Percentiles rank a stretch among this genome's conserved stretches.
Conservation (phyloP, 2,329 filamentous ascomycete species). For the Exophiala lecanii-corni region DNA sequence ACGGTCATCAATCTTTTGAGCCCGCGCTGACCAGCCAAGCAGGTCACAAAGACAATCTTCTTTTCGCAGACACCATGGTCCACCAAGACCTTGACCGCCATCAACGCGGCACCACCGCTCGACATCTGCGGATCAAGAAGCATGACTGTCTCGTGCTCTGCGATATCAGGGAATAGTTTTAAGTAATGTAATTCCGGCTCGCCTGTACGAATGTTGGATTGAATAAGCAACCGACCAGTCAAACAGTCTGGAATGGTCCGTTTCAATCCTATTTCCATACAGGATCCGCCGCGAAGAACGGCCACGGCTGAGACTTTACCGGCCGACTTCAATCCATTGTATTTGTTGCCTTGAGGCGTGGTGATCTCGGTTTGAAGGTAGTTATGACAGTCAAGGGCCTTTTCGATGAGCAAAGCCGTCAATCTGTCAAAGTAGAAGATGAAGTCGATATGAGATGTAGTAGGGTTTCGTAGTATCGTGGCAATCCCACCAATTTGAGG, state of each 20-base stretch:
- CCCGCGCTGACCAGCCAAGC: slow-evolving; percentile 78
- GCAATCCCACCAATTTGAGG: slow-evolving; percentile 82
- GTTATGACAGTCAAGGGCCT: slow-evolving; percentile 68
- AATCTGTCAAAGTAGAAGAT: slow-evolving; percentile 96
- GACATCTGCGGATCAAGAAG: slow-evolving; percentile 93
- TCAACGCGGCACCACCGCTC: slow-evolving; percentile 76
- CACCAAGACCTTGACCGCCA: slow-evolving; percentile 93
- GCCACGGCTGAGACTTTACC: slow-evolving; percentile 82
- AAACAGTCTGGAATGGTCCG: slow-evolving; percentile 89
- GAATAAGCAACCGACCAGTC: slow-evolving; percentile 83
- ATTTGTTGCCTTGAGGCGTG: slow-evolving; percentile 66
- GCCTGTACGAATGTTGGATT: slow-evolving; percentile 76
- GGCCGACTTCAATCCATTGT: slow-evolving; percentile 65
- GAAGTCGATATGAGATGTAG: slow-evolving; percentile 80
- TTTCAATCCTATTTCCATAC: slow-evolving; percentile 80
- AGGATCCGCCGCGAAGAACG: slow-evolving; percentile 81
- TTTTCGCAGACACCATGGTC: slow-evolving; percentile 86
- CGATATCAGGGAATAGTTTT: slow-evolving; percentile 70
- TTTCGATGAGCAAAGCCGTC: slow-evolving; percentile 77
- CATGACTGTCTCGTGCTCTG: slow-evolving; percentile 72
- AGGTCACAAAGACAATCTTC: slow-evolving; percentile 87
- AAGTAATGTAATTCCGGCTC: slow-evolving; percentile 92
- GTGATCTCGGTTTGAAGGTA: slow-evolving; percentile 62
- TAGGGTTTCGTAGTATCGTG: slow-evolving; percentile 78
- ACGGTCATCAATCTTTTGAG: slow-evolving; percentile 81